These are phyloP conservation scores for Trypanosoma brucei DNA, from an alignment of 208 protist genomes.

Conservation along the genomic window DNA sequence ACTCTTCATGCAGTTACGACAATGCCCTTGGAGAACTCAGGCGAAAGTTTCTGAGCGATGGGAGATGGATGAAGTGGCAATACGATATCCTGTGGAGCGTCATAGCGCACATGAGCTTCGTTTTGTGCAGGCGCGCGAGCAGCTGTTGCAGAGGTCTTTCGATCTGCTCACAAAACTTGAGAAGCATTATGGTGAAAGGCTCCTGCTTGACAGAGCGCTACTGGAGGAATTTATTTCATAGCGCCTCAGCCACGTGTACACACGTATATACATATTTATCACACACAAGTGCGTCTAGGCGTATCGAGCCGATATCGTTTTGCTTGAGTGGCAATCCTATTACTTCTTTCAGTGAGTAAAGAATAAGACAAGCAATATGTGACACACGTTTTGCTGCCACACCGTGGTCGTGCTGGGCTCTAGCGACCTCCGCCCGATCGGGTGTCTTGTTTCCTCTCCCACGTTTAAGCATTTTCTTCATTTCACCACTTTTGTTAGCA, in stretches of 20 bases:
- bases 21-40: conserved; percentile 25
- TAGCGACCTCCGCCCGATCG: too few species aligned
- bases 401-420: too few species aligned
- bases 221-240: not conserved
- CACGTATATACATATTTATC: too few species aligned
- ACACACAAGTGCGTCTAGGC: too few species aligned
- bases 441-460: too few species aligned
- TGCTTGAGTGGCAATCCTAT: too few species aligned
- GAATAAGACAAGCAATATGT: too few species aligned
- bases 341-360: too few species aligned
- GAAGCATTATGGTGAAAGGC: conserved; percentile 45
- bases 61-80: conserved; percentile 58
- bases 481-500: too few species aligned
- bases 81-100: conserved; percentile 56
- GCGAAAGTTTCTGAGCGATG: conserved; percentile 62
- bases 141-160: conserved; percentile 29
- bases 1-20: conserved; percentile 66
- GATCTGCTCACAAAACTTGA: conserved; percentile 53
- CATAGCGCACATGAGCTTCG: conserved; percentile 34
- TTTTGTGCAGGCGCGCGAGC: conserved; percentile 39
- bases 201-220: conserved; percentile 28
- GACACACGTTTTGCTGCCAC: too few species aligned
- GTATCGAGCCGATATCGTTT: too few species aligned
- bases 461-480: too few species aligned
- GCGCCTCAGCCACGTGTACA: not conserved